Conservation (phyloP, 1,284 basidiomycete genomes). For the Trichosporon asahii region DNA sequence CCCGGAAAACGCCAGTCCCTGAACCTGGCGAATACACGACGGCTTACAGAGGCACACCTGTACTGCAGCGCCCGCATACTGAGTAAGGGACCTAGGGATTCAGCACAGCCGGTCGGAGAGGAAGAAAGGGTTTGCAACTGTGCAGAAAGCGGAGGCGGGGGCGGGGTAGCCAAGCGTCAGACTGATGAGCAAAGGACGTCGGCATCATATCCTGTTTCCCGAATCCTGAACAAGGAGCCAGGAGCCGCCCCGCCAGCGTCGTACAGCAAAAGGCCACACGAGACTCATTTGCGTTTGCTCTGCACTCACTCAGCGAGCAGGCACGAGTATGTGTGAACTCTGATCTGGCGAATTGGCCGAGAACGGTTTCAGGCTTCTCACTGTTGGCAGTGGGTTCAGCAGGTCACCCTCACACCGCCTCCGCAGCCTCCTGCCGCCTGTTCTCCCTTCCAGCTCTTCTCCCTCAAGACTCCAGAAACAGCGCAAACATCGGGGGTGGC, state of each 20-base stretch:
- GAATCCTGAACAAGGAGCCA: background rate
- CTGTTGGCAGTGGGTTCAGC: background rate
- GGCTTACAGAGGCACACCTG: background rate
- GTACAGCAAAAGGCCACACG: background rate
- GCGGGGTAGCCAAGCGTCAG: background rate
- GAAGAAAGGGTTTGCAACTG: background rate
- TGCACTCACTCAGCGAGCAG: background rate
- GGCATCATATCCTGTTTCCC: background rate
- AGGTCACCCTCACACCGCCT: background rate
- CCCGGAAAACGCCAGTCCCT: background rate
- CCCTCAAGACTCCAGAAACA: background rate
- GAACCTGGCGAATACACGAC: background rate
- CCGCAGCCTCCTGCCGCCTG: background rate
- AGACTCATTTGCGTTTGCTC: background rate
- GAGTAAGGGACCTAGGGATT: background rate
- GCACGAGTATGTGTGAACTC: background rate
- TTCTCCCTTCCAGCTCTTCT: background rate
- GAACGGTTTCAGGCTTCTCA: conserved; percentile 3
- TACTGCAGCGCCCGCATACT: background rate
- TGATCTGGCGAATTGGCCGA: background rate
- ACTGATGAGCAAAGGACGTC: background rate
- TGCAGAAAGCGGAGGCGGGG: conserved; percentile 4
- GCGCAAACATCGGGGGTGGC: background rate
- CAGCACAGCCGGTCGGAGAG: background rate
- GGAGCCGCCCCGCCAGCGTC: background rate